Percentiles rank a stretch among this genome's conserved stretches.
phyloP scores from a whole-genome alignment of 2,329 filamentous ascomycete species.

The Verticillium tricorpus region DNA sequence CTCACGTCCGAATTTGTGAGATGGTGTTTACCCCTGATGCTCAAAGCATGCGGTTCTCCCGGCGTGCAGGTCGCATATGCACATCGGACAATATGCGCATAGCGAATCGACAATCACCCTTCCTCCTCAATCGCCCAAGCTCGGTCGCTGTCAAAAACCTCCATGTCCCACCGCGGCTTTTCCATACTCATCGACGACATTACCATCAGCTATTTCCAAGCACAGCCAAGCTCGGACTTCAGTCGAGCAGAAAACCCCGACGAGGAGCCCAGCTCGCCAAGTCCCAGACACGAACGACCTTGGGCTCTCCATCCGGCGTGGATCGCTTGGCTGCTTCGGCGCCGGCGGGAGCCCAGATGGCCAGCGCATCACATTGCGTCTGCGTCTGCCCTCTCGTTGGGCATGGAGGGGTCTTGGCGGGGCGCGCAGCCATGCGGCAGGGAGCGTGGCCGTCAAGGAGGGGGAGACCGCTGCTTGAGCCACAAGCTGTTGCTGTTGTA shows the following conservation, averaged over 20 bases:
- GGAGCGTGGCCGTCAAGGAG: neutral
- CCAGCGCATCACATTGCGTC: constrained; percentile 1
- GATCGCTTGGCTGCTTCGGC: neutral
- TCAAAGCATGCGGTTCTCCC: neutral
- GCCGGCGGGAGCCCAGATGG: neutral
- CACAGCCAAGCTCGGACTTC: neutral
- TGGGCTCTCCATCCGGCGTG: too few relatives aligned
- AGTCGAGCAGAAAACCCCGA: neutral
- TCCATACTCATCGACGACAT: neutral
- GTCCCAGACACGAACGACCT: neutral
- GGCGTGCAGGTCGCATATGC: constrained; percentile 1
- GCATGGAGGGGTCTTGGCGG: neutral
- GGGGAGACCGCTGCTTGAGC: neutral
- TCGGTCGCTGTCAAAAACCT: neutral
- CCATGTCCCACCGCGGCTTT: neutral
- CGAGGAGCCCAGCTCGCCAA: neutral
- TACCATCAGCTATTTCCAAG: neutral
- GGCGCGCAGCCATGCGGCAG: neutral
- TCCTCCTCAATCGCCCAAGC: neutral
- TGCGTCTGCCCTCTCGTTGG: neutral
- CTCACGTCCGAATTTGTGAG: neutral
- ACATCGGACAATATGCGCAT: neutral
- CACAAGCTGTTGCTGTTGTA: constrained; percentile 6
- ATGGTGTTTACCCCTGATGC: neutral
- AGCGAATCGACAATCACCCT: neutral